A percentile compares a stretch with the other conserved stretches of the same genome.
phyloP scores from a whole-genome alignment of 768 basidiomycete species.

The Hirschioporus abietinus region DNA sequence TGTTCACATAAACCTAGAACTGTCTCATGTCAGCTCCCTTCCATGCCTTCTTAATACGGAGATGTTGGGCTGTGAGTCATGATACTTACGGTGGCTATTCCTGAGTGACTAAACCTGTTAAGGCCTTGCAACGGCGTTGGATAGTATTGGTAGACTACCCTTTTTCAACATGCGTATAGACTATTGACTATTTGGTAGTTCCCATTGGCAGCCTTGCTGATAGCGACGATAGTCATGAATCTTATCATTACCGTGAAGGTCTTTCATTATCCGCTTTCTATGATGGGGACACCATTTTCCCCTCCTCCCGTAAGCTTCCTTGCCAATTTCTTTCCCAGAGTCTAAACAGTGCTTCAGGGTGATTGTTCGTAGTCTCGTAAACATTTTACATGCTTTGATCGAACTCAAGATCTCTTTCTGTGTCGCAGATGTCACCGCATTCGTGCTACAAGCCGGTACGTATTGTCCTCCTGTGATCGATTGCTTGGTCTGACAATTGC shows the following conservation, averaged over 20 bases:
- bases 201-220: slow-evolving; percentile 8
- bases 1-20: slow-evolving; percentile 12
- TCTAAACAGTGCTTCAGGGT: background rate
- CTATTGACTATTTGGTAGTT: slow-evolving; percentile 5
- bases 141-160: slow-evolving; percentile 12
- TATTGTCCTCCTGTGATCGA: background rate
- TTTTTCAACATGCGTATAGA: background rate
- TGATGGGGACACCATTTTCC: background rate
- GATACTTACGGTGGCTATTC: slow-evolving; percentile 12
- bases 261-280: slow-evolving; percentile 5
- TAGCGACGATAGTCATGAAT: slow-evolving; percentile 7
- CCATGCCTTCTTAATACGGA: slow-evolving; percentile 23
- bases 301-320: background rate
- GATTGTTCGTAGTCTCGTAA: background rate
- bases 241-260: slow-evolving; percentile 14
- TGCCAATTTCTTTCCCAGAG: background rate
- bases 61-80: slow-evolving; percentile 22
- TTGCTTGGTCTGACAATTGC: background rate
- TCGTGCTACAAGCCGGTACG: background rate
- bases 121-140: slow-evolving; percentile 7
- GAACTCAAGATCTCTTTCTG: background rate
- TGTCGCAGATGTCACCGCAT: background rate
- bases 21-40: slow-evolving; percentile 20
- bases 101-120: background rate
- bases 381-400: background rate